Evolutionary conservation across 208 protist species (phyloP).

Genomic region (Phytomonas francai): DNA sequence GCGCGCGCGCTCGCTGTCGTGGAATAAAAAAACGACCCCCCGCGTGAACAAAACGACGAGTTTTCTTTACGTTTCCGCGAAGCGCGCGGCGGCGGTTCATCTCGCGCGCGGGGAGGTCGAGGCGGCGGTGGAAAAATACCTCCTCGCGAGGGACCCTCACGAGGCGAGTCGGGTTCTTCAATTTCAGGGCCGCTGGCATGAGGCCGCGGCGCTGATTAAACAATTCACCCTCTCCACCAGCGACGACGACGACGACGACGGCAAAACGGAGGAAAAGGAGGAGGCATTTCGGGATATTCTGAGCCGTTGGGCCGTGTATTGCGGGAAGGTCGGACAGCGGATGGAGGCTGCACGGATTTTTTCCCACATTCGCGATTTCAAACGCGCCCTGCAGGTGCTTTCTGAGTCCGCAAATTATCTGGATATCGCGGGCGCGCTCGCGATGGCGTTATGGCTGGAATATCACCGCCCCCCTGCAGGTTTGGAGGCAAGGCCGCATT

Average conservation of each 20-base stretch:
- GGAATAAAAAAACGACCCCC: background rate
- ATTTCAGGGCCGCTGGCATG: constrained; percentile 55
- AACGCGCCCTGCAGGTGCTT: constrained; percentile 36
- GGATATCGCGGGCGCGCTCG: constrained; percentile 62
- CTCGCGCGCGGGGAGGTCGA: constrained; percentile 59
- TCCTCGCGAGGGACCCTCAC: constrained; percentile 50
- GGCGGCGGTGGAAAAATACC: constrained; percentile 65
- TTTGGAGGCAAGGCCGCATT: constrained; percentile 7
- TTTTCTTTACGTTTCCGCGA: constrained; percentile 34
- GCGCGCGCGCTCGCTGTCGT: background rate
- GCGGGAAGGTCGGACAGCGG: constrained; percentile 31
- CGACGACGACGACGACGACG: background rate
- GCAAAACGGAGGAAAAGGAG: background rate
- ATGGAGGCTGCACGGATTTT: constrained; percentile 44
- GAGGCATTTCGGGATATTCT: constrained; percentile 17
- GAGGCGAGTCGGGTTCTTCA: constrained; percentile 56
- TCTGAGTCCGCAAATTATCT: constrained; percentile 38
- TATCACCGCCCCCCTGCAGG: constrained; percentile 7
- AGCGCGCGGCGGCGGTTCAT: constrained; percentile 56
- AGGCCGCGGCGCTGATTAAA: constrained; percentile 44
- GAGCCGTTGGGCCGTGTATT: constrained; percentile 52
- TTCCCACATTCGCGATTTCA: constrained; percentile 19
- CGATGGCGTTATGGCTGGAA: constrained; percentile 34
- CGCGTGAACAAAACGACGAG: too few species aligned
- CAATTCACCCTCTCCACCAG: background rate